phyloP scores from a whole-genome alignment of 106 monocot genomes.

The Dendrobium huoshanense region DNA sequence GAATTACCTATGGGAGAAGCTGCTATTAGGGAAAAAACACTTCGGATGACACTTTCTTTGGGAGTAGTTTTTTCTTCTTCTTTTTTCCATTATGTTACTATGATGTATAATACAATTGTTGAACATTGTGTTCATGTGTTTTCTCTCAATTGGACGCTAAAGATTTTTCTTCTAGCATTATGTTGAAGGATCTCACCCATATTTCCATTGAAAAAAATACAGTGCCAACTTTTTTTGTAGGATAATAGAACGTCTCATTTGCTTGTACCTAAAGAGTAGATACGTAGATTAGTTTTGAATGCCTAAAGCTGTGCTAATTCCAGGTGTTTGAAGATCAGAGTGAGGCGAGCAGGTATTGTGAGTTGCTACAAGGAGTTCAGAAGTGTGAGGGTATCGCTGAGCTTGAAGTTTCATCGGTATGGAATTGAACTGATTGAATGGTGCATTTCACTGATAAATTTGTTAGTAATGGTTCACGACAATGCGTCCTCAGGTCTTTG shows the following conservation, averaged over 20 bases:
- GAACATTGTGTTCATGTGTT: too few species aligned
- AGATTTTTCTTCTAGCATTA: not conserved
- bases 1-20: too few species aligned
- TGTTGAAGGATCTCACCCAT: not conserved
- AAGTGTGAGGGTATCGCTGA: slow-evolving; percentile 97
- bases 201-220: not conserved
- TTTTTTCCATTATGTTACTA: too few species aligned
- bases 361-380: slow-evolving; percentile 75
- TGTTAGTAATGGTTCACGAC: not conserved
- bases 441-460: too few species aligned
- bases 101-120: too few species aligned
- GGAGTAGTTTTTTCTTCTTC: too few species aligned
- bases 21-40: too few species aligned
- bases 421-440: not conserved
- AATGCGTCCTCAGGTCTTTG: slow-evolving; percentile 55
- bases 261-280: too few species aligned
- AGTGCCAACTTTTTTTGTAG: not conserved
- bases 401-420: slow-evolving; percentile 86
- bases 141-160: too few species aligned
- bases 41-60: too few species aligned
- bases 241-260: too few species aligned
- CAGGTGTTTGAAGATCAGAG: slow-evolving; percentile 95
- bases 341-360: slow-evolving; percentile 79
- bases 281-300: too few species aligned
- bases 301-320: not conserved